These are phyloP conservation scores for Arachis stenosperma DNA, from an alignment of 306 rosid species.

Conservation along the genomic window DNA sequence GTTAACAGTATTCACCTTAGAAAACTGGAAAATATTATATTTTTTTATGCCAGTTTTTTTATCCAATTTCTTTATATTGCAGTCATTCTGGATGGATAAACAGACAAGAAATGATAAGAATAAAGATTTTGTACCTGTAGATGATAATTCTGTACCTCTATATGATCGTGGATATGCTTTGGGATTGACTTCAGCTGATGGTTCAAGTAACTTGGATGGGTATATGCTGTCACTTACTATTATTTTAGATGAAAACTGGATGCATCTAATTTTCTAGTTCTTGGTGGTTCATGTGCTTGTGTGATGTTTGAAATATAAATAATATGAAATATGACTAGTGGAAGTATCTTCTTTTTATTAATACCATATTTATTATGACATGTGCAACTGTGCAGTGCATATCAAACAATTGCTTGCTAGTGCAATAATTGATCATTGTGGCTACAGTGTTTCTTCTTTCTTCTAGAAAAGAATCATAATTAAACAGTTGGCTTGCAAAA, in stretches of 20 bases:
- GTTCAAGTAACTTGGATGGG: conserved; percentile 71
- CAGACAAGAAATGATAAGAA: conserved; percentile 55
- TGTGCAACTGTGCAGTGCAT: too few relatives aligned
- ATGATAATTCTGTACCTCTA: conserved; percentile 73
- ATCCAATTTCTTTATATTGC: conserved; percentile 47
- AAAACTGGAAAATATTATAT: background rate
- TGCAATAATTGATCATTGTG: too few relatives aligned
- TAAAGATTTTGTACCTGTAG: conserved; percentile 58
- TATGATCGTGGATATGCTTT: conserved; percentile 92
- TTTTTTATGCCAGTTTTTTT: conserved; percentile 30
- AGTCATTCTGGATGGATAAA: conserved; percentile 96
- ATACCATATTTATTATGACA: background rate
- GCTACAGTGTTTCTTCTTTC: too few relatives aligned
- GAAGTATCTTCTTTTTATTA: conserved; percentile 18
- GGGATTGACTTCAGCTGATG: conserved; percentile 80
- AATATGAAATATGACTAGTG: conserved; percentile 8
- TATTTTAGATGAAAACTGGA: conserved; percentile 27
- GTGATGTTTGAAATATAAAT: conserved; percentile 7
- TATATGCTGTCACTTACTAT: conserved; percentile 45
- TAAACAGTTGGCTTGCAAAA: too few relatives aligned
- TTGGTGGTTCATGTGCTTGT: conserved; percentile 15
- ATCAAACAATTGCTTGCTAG: too few relatives aligned
- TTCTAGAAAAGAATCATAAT: too few relatives aligned
- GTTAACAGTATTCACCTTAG: conserved; percentile 14
- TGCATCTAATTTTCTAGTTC: conserved; percentile 19